These are phyloP conservation scores for Pterocarpus macrocarpus DNA, from an alignment of 306 rosid species.

Conservation along the genomic window DNA sequence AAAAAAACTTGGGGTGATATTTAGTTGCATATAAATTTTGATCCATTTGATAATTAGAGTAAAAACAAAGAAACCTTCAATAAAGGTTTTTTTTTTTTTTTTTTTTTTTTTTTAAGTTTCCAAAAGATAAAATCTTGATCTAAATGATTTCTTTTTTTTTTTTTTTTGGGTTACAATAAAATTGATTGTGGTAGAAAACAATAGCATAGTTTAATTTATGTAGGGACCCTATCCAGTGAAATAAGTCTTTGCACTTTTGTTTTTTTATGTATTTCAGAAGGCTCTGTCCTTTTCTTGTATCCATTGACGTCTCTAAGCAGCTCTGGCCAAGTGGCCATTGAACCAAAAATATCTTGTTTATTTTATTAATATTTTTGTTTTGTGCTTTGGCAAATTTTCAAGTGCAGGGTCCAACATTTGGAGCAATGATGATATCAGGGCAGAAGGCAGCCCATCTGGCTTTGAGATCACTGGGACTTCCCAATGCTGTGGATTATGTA, in stretches of 20 bases:
- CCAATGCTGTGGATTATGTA: constrained; percentile 58
- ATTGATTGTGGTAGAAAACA: no score
- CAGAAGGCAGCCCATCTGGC: constrained; percentile 92
- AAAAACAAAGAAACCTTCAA: no score
- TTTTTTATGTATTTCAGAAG: constrained; percentile 38
- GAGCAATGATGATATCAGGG: constrained; percentile 97
- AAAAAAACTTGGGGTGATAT: not conserved
- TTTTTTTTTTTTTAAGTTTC: no score
- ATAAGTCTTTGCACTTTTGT: not conserved
- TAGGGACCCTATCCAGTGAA: not conserved
- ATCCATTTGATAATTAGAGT: not conserved
- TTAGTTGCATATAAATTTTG: not conserved
- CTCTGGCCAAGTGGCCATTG: no score
- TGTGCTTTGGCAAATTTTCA: not conserved
- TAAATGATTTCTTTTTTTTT: no score
- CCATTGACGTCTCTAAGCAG: no score
- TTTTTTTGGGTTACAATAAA: no score
- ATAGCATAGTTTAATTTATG: not conserved
- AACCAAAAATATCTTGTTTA: not conserved
- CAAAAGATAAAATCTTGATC: no score
- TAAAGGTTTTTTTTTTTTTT: no score
- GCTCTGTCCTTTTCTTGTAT: no score
- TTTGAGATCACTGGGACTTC: constrained; percentile 61
- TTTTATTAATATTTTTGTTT: no score
- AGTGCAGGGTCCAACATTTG: constrained; percentile 91